Evolutionary conservation across 305 asterid genomes (phyloP).

Genomic region (Fraxinus baroniana): DNA sequence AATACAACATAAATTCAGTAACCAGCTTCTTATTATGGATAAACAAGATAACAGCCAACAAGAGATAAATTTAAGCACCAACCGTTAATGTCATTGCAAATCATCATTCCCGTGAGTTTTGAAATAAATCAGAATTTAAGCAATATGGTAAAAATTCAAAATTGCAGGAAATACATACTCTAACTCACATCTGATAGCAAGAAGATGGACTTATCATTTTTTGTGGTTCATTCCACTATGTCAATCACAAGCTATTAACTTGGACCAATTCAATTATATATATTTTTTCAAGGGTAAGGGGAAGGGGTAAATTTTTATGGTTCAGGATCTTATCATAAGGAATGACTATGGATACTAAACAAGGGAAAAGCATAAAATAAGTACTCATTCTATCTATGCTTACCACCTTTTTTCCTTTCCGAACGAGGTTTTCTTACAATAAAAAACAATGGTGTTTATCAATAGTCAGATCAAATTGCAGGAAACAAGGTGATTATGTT

Average conservation of each 20-base stretch:
- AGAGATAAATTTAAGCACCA: background rate
- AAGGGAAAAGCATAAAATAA: background rate
- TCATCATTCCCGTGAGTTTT: background rate
- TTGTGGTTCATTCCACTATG: background rate
- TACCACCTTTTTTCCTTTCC: background rate
- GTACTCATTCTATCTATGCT: background rate
- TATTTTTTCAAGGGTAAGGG: background rate
- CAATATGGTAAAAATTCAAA: background rate
- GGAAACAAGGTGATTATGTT: background rate
- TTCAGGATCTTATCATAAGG: background rate
- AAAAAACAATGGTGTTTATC: background rate
- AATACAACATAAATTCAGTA: conserved; percentile 20
- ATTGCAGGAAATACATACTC: background rate
- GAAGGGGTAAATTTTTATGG: background rate
- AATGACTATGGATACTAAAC: background rate
- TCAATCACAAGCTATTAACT: background rate
- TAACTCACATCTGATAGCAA: conserved; percentile 2
- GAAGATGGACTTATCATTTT: background rate
- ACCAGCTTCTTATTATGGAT: conserved; percentile 5
- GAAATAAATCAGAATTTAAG: background rate
- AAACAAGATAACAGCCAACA: conserved; percentile 4
- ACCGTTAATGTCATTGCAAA: background rate
- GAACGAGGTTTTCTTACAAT: background rate
- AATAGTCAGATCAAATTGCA: background rate
- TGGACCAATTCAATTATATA: background rate